These are phyloP conservation scores for Gossypium aridum DNA, from an alignment of 441 rosid genomes.

Conservation along the genomic window DNA sequence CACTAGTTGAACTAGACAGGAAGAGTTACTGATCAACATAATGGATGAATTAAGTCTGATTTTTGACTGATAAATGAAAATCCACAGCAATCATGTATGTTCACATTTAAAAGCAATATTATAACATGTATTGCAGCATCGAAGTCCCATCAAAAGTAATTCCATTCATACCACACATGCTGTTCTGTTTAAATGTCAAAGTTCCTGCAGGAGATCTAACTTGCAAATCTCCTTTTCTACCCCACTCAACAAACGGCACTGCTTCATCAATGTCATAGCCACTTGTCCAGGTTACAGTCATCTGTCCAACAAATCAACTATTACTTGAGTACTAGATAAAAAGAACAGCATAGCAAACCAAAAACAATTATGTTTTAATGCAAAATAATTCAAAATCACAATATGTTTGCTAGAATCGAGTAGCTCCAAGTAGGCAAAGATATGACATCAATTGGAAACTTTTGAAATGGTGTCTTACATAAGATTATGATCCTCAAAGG, in stretches of 20 bases:
- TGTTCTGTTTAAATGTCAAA: slow-evolving; percentile 54
- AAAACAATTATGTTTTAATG: not conserved
- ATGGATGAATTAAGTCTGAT: not conserved
- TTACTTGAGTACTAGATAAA: not conserved
- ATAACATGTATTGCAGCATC: not conserved
- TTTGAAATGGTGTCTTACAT: not conserved
- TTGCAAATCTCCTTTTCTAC: slow-evolving; percentile 33
- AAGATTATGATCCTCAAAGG: not conserved
- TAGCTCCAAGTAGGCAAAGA: not conserved
- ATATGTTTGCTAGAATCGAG: not conserved
- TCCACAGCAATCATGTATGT: not conserved
- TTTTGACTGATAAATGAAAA: not conserved
- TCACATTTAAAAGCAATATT: not conserved
- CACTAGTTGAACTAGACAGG: not conserved
- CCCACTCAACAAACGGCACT: slow-evolving; percentile 75
- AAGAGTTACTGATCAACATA: not conserved
- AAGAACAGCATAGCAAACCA: not conserved
- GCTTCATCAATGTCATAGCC: slow-evolving; percentile 78
- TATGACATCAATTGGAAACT: not conserved
- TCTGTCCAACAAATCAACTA: slow-evolving; percentile 36
- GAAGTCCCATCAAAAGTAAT: not conserved
- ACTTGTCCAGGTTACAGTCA: slow-evolving; percentile 96
- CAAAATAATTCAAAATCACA: not conserved
- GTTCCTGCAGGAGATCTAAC: slow-evolving; percentile 80
- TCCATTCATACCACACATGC: slow-evolving; percentile 79